A percentile compares a stretch with the other conserved stretches of the same genome.
Conservation (phyloP, 495 filamentous ascomycete genomes). For the Xylaria telfairii region DNA sequence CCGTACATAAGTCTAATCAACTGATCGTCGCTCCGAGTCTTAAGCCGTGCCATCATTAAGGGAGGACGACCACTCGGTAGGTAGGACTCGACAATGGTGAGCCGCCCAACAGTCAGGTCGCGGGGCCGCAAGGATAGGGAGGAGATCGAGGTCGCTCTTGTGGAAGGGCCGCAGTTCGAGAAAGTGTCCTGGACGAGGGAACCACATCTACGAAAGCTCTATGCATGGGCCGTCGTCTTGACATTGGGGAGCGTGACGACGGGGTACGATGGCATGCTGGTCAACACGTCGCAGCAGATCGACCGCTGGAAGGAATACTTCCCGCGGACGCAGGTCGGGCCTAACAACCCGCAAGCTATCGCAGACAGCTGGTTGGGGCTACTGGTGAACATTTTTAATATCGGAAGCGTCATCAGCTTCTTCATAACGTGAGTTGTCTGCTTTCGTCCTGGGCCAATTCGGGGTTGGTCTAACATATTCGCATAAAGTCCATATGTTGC, state of each 20-base stretch:
- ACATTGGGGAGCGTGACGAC: slow-evolving; percentile 69
- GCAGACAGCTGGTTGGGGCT: slow-evolving; percentile 62
- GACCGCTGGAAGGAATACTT: slow-evolving; percentile 60
- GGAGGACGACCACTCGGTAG: neutral
- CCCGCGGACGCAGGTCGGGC: slow-evolving; percentile 47
- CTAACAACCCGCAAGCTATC: slow-evolving; percentile 39
- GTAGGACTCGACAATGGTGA: slow-evolving; percentile 9
- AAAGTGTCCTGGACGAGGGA: slow-evolving; percentile 65
- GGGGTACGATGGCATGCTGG: slow-evolving; percentile 70
- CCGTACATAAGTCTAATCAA: neutral
- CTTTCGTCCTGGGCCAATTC: neutral
- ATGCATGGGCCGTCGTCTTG: slow-evolving; percentile 59
- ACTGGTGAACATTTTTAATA: slow-evolving; percentile 72
- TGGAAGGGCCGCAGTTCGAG: slow-evolving; percentile 60
- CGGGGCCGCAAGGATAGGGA: slow-evolving; percentile 36
- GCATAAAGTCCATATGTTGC: slow-evolving; percentile 60
- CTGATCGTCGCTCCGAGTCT: neutral
- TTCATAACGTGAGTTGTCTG: slow-evolving; percentile 58
- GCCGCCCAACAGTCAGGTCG: slow-evolving; percentile 11
- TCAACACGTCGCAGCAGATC: slow-evolving; percentile 65
- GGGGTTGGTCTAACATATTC: slow-evolving; percentile 4
- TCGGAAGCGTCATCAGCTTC: slow-evolving; percentile 69
- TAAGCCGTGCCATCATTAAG: neutral
- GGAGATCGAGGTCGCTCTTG: slow-evolving; percentile 49
- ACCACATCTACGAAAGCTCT: slow-evolving; percentile 65